Evolutionary conservation across 2,329 filamentous ascomycete genomes (phyloP), one percentile per base, ranked within the genome.

Genomic region (Leptographium procerum): DNA sequence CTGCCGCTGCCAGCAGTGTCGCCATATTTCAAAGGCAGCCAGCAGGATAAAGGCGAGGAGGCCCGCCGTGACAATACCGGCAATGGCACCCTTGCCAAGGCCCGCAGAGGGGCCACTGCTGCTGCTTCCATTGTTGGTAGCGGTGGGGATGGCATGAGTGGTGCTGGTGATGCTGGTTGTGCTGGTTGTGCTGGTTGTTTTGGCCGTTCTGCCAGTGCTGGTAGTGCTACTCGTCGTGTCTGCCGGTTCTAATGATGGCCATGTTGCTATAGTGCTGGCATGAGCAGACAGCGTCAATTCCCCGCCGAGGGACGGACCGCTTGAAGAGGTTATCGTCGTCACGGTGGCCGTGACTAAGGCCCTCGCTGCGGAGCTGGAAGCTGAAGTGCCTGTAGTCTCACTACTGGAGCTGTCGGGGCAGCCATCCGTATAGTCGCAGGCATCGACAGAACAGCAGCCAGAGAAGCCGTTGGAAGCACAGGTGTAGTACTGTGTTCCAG

Each of bases 361-460:
- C 11, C 5, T 40, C 43, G n/a, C 9, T 6, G 22, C 14, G 11
- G 48, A 29, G 24, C 1, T 13, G 48, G 36, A 40, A 43, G 40
- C 4, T 6, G 40, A 19, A 4, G 3, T 43, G 40, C 36, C 14
- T 7, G 19, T 7, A 16, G 40, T n/a, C 40, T n/a, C 36, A 16
- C 14, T 40, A 14, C 4, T 10, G 28, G 48, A 51, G 48, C 16
- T 29, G 48, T 33, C 48, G 6, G 48, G 48, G 31, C 73, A 76
- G 8, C 58, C 61, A 3, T 58, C 51, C 1, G 52, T n/a, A 53
- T 66, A 55, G 4, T 61, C 58, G 64, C 79, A 81, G 19, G 77
- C 72, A 60, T 78, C 65, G 16, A 70, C 65, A 16, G 68, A 65
- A 64, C 78, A 81, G 63, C 79, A 81, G 22, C 75, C 77, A 3